These are phyloP conservation scores for Aegilops sharonensis DNA, from an alignment of 176 grass and related monocot genomes.

Conservation along the genomic window DNA sequence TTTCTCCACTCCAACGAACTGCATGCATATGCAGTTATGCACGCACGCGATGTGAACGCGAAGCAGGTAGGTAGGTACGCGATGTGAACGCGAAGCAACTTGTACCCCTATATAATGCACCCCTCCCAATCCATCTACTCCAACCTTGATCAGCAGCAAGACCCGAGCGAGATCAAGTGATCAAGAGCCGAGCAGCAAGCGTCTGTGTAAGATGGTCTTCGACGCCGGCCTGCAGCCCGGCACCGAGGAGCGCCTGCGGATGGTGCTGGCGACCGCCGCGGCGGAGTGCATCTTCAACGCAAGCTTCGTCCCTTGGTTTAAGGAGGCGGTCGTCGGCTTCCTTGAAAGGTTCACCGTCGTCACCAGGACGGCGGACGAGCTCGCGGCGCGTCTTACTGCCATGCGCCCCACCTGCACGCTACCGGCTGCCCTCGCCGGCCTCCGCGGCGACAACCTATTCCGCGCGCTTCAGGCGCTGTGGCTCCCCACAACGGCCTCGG, in stretches of 20 bases:
- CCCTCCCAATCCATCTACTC: neutral
- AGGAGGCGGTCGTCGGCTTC: neutral
- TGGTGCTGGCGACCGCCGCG: neutral
- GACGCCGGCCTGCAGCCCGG: too few species aligned
- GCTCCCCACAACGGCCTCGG: neutral
- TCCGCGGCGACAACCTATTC: neutral
- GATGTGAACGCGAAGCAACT: neutral
- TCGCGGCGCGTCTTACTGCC: neutral
- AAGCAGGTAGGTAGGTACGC: too few species aligned
- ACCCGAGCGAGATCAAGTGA: neutral
- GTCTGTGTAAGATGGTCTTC: neutral
- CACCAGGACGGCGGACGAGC: neutral
- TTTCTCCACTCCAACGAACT: neutral
- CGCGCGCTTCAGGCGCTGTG: neutral
- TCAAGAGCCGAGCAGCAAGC: neutral
- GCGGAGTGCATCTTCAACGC: neutral
- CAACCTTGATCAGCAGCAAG: neutral
- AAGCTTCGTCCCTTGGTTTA: neutral
- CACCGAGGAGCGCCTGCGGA: neutral
- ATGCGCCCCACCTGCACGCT: neutral
- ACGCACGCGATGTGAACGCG: neutral
- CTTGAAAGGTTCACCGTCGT: neutral
- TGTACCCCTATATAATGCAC: neutral
- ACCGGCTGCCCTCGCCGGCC: neutral
- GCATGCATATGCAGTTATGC: too few species aligned